Base-by-base conservation (phyloP, 306 rosid genomes). In the Rosa chinensis region DNA sequence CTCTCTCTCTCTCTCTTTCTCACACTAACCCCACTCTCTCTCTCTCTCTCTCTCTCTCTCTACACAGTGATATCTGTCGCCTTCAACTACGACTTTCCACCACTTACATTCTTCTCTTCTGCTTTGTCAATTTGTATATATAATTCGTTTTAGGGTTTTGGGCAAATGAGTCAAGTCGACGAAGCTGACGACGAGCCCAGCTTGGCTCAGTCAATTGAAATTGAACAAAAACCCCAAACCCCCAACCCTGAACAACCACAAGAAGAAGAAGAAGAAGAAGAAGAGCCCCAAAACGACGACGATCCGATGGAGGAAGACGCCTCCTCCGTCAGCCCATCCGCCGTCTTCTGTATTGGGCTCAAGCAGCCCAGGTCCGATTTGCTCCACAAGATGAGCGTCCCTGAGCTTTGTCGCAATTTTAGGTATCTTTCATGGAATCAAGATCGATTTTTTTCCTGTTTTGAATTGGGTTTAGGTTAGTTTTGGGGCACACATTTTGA, bases 81-180 rank as follows among this genome's bases (percentile, higher is more conserved):
- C 97, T 87, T 95, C 98, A 90, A 86, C 87, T 84, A 88, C 85
- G 91, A 95, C 99, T 95, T 95, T 95, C 94, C 87, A 53, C 99
- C 97, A 89, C 95, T 85, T 55, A 42, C 61, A 35, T 63, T 75
- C 75, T 21, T 66, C 67, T 70, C 86, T 72, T 72, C 74, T 58
- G 56, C 63, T 69, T 72, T 71, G 53, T 70, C 71, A 52, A 18
- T 71, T 63, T 72, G 66, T 63, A 81, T 89, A 89, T 91, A 89
- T 82, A 87, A 78, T 52, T 86, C 77, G 71, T 17, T 64, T 81
- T 64, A 81, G 82, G 93, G 89, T 85, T 82, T 87, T 21, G 28
- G 66, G 47, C 39, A 48, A 49, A 95, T 95, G 99, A 90, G 68
- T 92, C 97, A 89, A 88, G 80, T 72, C 28, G 87, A 90, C 70